phyloP scores from a whole-genome alignment of 495 filamentous ascomycete genomes.

The Penicillium turbatum region DNA sequence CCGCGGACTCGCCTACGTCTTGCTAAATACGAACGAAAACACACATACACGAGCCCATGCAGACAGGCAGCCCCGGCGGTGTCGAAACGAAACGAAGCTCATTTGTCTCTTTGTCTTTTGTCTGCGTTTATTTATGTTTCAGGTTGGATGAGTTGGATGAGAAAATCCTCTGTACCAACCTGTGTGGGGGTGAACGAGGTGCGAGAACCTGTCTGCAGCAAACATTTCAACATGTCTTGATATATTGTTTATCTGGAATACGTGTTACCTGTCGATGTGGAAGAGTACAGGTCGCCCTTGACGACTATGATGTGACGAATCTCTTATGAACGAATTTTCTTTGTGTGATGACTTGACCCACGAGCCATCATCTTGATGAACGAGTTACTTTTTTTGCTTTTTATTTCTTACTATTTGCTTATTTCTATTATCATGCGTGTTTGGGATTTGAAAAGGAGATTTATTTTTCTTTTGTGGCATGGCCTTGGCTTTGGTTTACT shows the following conservation, averaged over 20 bases:
- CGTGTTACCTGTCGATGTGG: background rate
- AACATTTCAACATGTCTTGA: background rate
- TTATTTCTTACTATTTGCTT: constrained; percentile 4
- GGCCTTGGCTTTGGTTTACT: constrained; percentile 8
- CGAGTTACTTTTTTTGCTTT: constrained; percentile 5
- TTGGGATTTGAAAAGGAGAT: constrained; percentile 15
- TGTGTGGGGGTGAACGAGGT: background rate
- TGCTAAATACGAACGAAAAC: no score
- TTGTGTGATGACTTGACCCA: constrained; percentile 18
- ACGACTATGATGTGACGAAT: constrained; percentile 51
- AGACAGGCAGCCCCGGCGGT: background rate
- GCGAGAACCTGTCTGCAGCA: background rate
- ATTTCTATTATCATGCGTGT: constrained; percentile 4
- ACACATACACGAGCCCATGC: no score
- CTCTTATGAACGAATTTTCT: constrained; percentile 35
- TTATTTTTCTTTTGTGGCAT: constrained; percentile 16
- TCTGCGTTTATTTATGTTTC: constrained; percentile 16
- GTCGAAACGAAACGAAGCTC: constrained; percentile 10
- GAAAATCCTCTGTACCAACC: no score
- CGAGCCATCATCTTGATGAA: constrained; percentile 4
- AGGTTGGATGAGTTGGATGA: no score
- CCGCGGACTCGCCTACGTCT: background rate
- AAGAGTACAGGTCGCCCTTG: constrained; percentile 20
- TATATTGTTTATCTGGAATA: constrained; percentile 17
- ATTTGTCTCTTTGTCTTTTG: constrained; percentile 10